Conservation (phyloP, 1,139 yeast genomes). For the Yamadazyma epiphylla region DNA sequence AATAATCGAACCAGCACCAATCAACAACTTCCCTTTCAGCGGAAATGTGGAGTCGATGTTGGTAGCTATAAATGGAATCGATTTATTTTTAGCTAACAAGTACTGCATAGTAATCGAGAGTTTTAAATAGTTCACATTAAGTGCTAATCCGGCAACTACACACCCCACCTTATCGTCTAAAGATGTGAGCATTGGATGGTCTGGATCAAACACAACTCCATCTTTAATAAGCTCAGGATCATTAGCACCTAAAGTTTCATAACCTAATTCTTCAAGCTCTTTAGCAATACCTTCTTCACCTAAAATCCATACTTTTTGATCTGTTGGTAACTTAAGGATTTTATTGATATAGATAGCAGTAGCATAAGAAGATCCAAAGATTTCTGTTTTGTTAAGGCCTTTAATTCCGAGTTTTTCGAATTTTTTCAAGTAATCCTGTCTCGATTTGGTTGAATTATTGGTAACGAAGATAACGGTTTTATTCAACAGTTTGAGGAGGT, state of each 20-base stretch:
- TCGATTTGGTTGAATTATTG: constrained; percentile 88
- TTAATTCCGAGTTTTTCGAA: constrained; percentile 70
- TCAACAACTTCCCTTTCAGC: constrained; percentile 74
- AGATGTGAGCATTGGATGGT: constrained; percentile 29
- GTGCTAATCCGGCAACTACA: constrained; percentile 84
- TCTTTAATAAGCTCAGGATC: constrained; percentile 26
- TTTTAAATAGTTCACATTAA: constrained; percentile 73
- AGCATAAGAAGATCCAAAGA: constrained; percentile 90
- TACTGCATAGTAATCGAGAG: constrained; percentile 81
- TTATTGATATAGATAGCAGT: constrained; percentile 82
- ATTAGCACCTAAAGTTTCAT: constrained; percentile 40
- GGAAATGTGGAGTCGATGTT: constrained; percentile 95
- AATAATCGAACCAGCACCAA: constrained; percentile 94
- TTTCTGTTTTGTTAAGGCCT: constrained; percentile 62
- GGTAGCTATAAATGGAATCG: constrained; percentile 84
- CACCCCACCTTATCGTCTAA: constrained; percentile 78
- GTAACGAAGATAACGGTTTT: constrained; percentile 87
- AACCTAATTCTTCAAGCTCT: constrained; percentile 41
- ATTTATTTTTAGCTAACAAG: constrained; percentile 53
- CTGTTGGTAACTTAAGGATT: constrained; percentile 61
- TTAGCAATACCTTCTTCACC: constrained; percentile 46
- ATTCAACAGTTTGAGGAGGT: constrained; percentile 24
- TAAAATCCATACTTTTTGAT: constrained; percentile 51
- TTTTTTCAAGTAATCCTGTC: constrained; percentile 71
- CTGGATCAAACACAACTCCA: constrained; percentile 32